Base-by-base conservation (phyloP, 805 yeast genomes). In the Kurtzmaniella fragi region DNA sequence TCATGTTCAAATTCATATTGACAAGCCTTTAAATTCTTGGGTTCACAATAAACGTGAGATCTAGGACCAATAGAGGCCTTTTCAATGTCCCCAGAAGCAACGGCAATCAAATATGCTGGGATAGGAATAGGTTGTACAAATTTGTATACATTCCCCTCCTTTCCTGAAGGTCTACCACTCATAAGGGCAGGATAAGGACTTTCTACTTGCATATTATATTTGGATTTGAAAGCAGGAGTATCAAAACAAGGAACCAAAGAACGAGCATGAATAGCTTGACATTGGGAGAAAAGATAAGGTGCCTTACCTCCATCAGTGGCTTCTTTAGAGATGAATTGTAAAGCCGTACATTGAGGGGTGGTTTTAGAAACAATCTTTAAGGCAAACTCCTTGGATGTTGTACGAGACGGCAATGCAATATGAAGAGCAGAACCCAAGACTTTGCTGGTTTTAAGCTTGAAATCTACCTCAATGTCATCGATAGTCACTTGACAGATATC, bases 231-330 rank as follows among this genome's bases (percentile, higher is more conserved):
- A 0, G 91, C 73, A 1, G 96, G 96, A 0, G 96, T 88, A 59
- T 89, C 96, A 56, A 89, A 89, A 52, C 88, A 84, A 7, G 96
- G 96, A 64, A 84, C 82, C 53, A 88, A 70, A 12, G 91, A 77
- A 53, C 96, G 74, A 5, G 95, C 93, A 54, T 89, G 96, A 46
- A 85, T 88, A 28, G 96, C 89, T 64, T 89, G 95, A 56, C 95
- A 77, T 62, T 89, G 96, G 9, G 96, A 86, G 59, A 88, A 89
- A 42, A 89, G 70, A 58, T 78, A 83, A 1, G 87, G 88, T 17
- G 70, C 69, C 31, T 73, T 74, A 44, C 80, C 76, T 13, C 90
- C 95, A 35, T 80, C 80, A 7, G 95, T 84, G 49, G 81, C 84
- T 38, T 71, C 78, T 28, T 81, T 78, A n/a, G 75, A 77, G 38